phyloP scores from a whole-genome alignment of 2,329 filamentous ascomycete species.

The Graphilbum fragrans region DNA sequence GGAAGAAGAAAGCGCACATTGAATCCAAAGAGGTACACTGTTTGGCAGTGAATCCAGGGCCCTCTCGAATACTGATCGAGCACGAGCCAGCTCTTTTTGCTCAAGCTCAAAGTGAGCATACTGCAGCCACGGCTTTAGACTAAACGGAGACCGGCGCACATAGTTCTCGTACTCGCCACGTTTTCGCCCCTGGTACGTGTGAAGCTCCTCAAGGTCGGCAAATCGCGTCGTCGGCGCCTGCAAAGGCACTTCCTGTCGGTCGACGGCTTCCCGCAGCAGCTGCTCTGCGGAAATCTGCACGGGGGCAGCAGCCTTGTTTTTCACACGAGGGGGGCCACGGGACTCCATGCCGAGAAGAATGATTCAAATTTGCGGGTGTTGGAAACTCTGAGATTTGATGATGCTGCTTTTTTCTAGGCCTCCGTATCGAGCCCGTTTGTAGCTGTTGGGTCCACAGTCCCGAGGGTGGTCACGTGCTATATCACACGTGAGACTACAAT shows the following conservation, averaged over 20 bases:
- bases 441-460: background rate
- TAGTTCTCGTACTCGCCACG: conserved; percentile 97
- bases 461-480: background rate
- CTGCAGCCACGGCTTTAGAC: conserved; percentile 98
- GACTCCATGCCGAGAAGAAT: conserved; percentile 92
- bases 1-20: background rate
- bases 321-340: conserved; percentile 87
- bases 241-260: conserved; percentile 79
- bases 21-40: conserved; percentile 75
- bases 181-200: conserved; percentile 94
- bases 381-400: background rate
- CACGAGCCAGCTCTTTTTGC: conserved; percentile 91
- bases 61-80: conserved; percentile 86
- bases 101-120: conserved; percentile 97
- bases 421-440: too few species aligned
- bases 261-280: conserved; percentile 90
- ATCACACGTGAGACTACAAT: too few species aligned
- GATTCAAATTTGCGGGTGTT: background rate
- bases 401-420: background rate
- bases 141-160: conserved; percentile 85
- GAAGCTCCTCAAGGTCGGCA: conserved; percentile 90
- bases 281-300: conserved; percentile 92
- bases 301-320: conserved; percentile 93
- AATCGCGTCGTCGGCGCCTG: conserved; percentile 92
- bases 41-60: conserved; percentile 87